A percentile compares a stretch with the other conserved stretches of the same genome.
Evolutionary conservation across 805 yeast genomes (phyloP).

Genomic region (Huiozyma sinensis): DNA sequence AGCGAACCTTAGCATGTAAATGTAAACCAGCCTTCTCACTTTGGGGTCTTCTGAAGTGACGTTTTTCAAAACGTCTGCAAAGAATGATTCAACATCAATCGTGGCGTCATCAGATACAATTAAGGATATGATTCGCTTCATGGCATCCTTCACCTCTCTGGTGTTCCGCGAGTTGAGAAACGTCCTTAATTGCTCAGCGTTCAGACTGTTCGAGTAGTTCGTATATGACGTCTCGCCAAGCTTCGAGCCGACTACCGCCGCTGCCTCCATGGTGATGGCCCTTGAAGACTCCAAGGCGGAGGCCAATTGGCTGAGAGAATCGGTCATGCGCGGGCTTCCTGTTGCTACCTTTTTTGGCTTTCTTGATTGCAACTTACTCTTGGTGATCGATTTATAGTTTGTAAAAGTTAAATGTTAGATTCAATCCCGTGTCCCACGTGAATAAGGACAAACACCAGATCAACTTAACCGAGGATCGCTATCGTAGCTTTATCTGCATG

Average conservation of each 20-base stretch:
- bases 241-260: slow-evolving; percentile 62
- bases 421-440: too few species aligned
- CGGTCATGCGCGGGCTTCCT: slow-evolving; percentile 32
- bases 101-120: slow-evolving; percentile 33
- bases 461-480: too few species aligned
- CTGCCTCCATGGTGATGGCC: slow-evolving; percentile 72
- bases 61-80: slow-evolving; percentile 85
- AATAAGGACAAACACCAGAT: too few species aligned
- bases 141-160: slow-evolving; percentile 49
- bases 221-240: slow-evolving; percentile 50
- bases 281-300: slow-evolving; percentile 72
- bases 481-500: background rate
- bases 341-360: background rate
- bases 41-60: slow-evolving; percentile 57
- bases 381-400: too few species aligned
- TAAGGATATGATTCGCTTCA: slow-evolving; percentile 43
- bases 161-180: slow-evolving; percentile 60
- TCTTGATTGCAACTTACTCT: too few species aligned
- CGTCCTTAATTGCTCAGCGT: slow-evolving; percentile 56
- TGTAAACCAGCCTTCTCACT: slow-evolving; percentile 64
- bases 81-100: slow-evolving; percentile 37
- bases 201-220: slow-evolving; percentile 31
- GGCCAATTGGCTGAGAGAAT: slow-evolving; percentile 50
- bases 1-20: slow-evolving; percentile 65
- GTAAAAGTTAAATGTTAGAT: too few species aligned